Evolutionary conservation across 2,329 filamentous ascomycete species (phyloP).

Genomic region (Seiridium unicorne): DNA sequence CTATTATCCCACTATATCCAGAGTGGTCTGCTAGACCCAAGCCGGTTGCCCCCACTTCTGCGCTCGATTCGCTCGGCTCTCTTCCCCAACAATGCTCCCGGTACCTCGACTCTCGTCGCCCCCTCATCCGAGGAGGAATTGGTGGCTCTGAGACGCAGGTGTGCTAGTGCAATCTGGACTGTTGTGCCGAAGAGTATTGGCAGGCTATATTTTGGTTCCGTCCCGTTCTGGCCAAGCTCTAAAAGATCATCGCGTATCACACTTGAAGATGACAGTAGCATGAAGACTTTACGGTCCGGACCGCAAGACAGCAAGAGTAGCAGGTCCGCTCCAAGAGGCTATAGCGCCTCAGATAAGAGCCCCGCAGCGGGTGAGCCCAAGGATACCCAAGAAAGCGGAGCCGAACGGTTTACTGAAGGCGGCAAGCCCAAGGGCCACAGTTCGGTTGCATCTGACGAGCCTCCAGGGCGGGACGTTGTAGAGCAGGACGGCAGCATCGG

Average conservation of each 20-base stretch:
- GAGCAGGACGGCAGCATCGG: neutral
- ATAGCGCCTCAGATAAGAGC: conserved; percentile 9
- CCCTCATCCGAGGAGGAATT: conserved; percentile 60
- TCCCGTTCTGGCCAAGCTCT: conserved; percentile 31
- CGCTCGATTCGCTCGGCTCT: conserved; percentile 72
- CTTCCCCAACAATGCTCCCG: conserved; percentile 82
- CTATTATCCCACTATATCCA: conserved; percentile 58
- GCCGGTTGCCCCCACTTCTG: conserved; percentile 64
- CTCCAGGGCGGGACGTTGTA: neutral
- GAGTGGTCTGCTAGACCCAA: conserved; percentile 59
- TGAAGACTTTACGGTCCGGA: conserved; percentile 21
- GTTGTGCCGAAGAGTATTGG: conserved; percentile 46
- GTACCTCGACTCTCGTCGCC: conserved; percentile 59
- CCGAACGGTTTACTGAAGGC: neutral
- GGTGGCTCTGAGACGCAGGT: conserved; percentile 61
- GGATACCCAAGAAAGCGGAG: neutral
- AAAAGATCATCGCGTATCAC: conserved; percentile 10
- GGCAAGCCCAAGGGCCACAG: neutral
- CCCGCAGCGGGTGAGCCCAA: neutral
- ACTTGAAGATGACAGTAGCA: neutral
- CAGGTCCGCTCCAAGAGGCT: conserved; percentile 10
- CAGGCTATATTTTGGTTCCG: conserved; percentile 48
- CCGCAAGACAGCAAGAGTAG: conserved; percentile 14
- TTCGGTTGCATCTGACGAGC: neutral
- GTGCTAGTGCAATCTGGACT: conserved; percentile 58